Conservation (phyloP, 164 flowering plant genomes). For the Tinospora cordifolia region DNA sequence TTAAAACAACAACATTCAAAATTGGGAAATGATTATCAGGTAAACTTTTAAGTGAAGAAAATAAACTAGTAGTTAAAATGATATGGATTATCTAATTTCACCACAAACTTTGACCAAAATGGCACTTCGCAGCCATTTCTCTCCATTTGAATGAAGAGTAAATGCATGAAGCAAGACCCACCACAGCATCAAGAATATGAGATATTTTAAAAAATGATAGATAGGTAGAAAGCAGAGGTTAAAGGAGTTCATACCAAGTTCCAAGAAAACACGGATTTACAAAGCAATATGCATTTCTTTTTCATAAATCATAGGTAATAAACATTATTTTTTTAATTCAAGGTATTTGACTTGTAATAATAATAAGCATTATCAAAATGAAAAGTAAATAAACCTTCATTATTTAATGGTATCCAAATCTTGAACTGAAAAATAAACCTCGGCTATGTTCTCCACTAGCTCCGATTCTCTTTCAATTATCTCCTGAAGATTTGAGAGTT, state of each 20-base stretch:
- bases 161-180: neutral
- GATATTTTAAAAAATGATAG: neutral
- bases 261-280: neutral
- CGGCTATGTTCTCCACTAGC: conserved; percentile 72
- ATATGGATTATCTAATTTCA: neutral
- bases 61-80: neutral
- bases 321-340: too few relatives aligned
- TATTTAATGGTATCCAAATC: conserved; percentile 32
- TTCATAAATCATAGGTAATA: too few relatives aligned
- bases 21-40: neutral
- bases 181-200: neutral
- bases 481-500: conserved; percentile 36
- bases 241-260: neutral
- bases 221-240: neutral
- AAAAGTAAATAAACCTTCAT: conserved; percentile 33
- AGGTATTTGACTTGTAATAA: neutral
- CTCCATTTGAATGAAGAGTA: too few relatives aligned
- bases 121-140: too few relatives aligned
- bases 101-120: too few relatives aligned
- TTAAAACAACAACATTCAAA: too few relatives aligned
- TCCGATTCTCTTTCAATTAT: conserved; percentile 65
- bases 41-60: neutral
- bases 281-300: too few relatives aligned
- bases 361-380: conserved; percentile 8
- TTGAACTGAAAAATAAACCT: conserved; percentile 55